Evolutionary conservation across 331 rosid species (phyloP), one percentile per base, ranked within the genome.

Genomic region (Pyracantha coccinea): DNA sequence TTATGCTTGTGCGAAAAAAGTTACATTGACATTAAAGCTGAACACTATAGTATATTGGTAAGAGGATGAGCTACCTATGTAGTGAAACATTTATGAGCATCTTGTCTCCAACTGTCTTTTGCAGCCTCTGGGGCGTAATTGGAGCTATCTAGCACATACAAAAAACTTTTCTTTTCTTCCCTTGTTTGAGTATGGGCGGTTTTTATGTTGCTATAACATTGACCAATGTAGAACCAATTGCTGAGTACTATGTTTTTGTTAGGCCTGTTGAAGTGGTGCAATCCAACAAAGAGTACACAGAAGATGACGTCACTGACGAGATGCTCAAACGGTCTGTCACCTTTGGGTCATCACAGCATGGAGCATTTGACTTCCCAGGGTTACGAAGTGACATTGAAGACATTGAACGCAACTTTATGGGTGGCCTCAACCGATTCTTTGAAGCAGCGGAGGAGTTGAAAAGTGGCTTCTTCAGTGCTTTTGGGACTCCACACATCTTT

Each of bases 181-280:
- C 27, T 19, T 59, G n/a, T 61, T 72, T 58, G 66, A 71, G 31
- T 23, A 21, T 71, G 19, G 24, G 13, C 9, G 2, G n/a, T 24
- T 13, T 23, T 5, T 29, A 4, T 5, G 8, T 38, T 16, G 60
- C 67, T 12, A 9, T 19, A 25, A 58, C 23, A 35, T 24, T 33
- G 35, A 35, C 67, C 75, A 32, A 7, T 50, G 55, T 50, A 6
- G 20, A 50, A 3, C 55, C 55, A 50, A 50, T 50, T 41, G 14
- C 14, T 60, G 29, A 16, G 45, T 2, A 1, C 35, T 41, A 1
- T 44, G 16, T 19, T 63, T 61, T 78, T 77, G 4, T 58, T 80
- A 94, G 97, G 91, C 92, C 96, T 2, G 86, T 54, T 6, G 97
- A 94, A 82, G 88, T 94, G 83, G 81, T 94, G 80, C 86, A 86